Base-by-base conservation (phyloP, 106 monocot species). In the Agapanthus africanus region DNA sequence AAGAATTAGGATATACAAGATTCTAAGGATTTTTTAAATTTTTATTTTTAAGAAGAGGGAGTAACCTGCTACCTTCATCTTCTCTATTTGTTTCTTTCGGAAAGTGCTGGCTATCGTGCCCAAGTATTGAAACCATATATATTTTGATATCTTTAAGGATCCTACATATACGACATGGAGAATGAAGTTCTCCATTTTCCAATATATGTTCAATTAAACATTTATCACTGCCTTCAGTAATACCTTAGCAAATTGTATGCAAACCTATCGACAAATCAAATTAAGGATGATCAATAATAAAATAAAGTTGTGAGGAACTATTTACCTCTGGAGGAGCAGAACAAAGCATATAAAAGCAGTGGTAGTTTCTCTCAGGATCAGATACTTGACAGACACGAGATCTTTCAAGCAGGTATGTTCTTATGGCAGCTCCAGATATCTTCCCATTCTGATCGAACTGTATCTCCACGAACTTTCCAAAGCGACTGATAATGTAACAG, bases 381-480 rank as follows among this genome's bases (percentile, higher is more conserved):
- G 85, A 79, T 40, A 79, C 54, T 76, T 86, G 81, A 31, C 82
- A 82, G 37, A 82, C 85, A 60, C 81, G 85, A 44, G 85, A 86
- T 57, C 85, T 81, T 51, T 86, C 85, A 27, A 86, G 82, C 22
- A 86, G 78, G 62, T 82, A 86, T 30, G 85, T 86, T 47, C 85
- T 78, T 28, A 86, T 73, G 22, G 85, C 85, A 63, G 85, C 85
- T 37, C 85, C 85, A 31, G 85, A 85, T n/a, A 86, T 82, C 47
- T 71, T 81, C 16, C 78, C 71, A 0, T 25, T 69, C 61, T 71
- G 11, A 66, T 86, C 85, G 44, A 86, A 86, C 70, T 82, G 85
- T 49, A 86, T 82, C 81, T 86, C 82, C 35, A 86, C 85, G 61
- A 81, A 82, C 65, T 86, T 82, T 28, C 85, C 85, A 54, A 85